Evolutionary conservation across 2,329 filamentous ascomycete genomes (phyloP).

Genomic region (Claviceps sorghi): DNA sequence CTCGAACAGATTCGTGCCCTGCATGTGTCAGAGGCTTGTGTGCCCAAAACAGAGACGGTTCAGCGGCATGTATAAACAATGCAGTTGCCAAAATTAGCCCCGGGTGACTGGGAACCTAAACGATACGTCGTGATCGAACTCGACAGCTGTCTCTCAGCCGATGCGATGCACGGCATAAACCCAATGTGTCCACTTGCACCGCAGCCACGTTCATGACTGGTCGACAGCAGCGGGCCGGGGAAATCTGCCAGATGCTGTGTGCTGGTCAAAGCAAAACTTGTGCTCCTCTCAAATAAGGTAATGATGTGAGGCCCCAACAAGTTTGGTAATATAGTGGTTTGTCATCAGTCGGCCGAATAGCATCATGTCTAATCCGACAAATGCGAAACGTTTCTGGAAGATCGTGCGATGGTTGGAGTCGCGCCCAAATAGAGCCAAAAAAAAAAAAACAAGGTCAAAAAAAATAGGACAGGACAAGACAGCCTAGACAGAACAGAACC

Average conservation of each 20-base stretch:
- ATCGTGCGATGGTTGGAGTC: not conserved
- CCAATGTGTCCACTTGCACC: not conserved
- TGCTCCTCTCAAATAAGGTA: not conserved
- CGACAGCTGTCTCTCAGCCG: not conserved
- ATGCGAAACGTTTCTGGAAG: too few relatives aligned
- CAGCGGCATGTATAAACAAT: not conserved
- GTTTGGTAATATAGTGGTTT: not conserved
- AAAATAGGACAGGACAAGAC: too few relatives aligned
- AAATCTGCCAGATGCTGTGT: conserved; percentile 1
- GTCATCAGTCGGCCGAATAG: not conserved
- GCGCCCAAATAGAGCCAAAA: too few relatives aligned
- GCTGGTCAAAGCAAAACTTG: not conserved
- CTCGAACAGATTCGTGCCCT: not conserved
- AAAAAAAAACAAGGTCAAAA: too few relatives aligned
- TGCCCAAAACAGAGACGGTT: not conserved
- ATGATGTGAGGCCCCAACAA: not conserved
- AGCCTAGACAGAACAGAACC: too few relatives aligned
- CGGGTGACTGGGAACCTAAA: not conserved
- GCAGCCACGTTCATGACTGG: not conserved
- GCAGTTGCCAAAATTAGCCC: not conserved
- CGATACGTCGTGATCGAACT: not conserved
- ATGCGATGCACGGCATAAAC: not conserved
- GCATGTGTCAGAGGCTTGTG: conserved; percentile 1
- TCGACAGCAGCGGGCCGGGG: not conserved
- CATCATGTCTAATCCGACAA: not conserved